Conservation (phyloP, 371 early-diverging fungal species). For the Circinella umbellata region DNA sequence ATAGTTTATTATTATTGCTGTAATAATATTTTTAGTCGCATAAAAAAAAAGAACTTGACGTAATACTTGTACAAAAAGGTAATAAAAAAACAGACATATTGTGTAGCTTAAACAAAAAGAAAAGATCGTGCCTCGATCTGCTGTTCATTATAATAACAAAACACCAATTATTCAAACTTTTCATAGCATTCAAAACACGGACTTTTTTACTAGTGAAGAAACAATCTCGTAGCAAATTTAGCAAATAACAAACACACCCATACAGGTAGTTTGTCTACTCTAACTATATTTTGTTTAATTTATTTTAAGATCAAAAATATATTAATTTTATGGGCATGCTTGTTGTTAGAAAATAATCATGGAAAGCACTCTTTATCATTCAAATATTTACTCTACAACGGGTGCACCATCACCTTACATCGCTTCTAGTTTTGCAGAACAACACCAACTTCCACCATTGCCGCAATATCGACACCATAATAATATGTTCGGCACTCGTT, state of each 20-base stretch:
- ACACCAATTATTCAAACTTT: background rate
- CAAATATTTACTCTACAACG: constrained; percentile 34
- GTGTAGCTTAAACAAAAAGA: background rate
- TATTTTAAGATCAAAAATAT: background rate
- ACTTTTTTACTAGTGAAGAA: background rate
- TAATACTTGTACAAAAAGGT: constrained; percentile 48
- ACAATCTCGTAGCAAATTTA: too few relatives aligned
- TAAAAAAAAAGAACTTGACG: constrained; percentile 5
- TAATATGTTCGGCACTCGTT: constrained; percentile 15
- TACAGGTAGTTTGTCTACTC: too few relatives aligned
- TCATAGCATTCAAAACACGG: background rate
- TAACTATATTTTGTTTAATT: too few relatives aligned
- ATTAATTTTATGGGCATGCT: background rate
- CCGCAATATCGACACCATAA: constrained; percentile 35
- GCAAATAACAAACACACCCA: too few relatives aligned
- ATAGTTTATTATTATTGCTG: too few relatives aligned
- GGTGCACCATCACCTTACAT: constrained; percentile 30
- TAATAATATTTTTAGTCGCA: too few relatives aligned
- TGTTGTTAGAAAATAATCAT: constrained; percentile 12
- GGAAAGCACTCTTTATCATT: constrained; percentile 47
- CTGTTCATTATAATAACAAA: background rate
- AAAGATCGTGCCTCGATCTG: constrained; percentile 11
- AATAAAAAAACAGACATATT: constrained; percentile 4
- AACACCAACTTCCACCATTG: constrained; percentile 25
- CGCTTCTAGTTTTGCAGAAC: constrained; percentile 14